Base-by-base conservation (phyloP, 768 basidiomycete species). In the Exidia glandulosa region DNA sequence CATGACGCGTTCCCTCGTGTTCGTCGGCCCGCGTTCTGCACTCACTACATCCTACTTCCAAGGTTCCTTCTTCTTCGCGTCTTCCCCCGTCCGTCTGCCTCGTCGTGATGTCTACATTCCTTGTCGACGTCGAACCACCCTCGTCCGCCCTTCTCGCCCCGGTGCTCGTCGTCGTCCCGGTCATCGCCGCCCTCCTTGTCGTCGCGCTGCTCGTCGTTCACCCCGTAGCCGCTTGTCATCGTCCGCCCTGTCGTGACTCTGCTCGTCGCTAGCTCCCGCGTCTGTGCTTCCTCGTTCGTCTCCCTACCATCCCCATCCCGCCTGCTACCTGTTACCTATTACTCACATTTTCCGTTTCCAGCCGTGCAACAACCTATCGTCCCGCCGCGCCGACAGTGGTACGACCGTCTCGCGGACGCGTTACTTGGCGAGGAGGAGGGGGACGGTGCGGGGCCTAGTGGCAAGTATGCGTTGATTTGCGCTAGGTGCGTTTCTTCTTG, bases 381-480 rank as follows among this genome's bases (percentile, higher is more conserved):
- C 9, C 73, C 79, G 1, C 81, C 83, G 14, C 83, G 79, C 55
- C 88, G 88, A 64, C 84, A 83, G 47, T 90, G 90, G 88, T 89
- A 85, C 66, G 93, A 94, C 74, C 88, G 87, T 65, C 69, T 94
- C 29, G 93, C 91, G 0, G 93, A 94, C 69, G 87, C 86, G 3
- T 75, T 95, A 48, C 77, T 94, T 2, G 92, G 92, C 19, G 90
- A 90, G 57, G 88, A 88, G 55, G 86, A 88, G 27, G 74, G 73
- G 31, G 74, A 80, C 3, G 66, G 68, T 12, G 72, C 69, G 30
- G 69, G 66, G 62, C 80, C 66, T 16, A 27, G 34, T 60, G 81
- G 67, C 33, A 79, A 80, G 59, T 95, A 90, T 65, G 93, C 93
- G 2, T 79, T 94, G 56, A 94, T 95, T 54, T 95, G 93, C 72